Evolutionary conservation across 352 stramenopile species (phyloP).

Genomic region (Phytophthora sp.): DNA sequence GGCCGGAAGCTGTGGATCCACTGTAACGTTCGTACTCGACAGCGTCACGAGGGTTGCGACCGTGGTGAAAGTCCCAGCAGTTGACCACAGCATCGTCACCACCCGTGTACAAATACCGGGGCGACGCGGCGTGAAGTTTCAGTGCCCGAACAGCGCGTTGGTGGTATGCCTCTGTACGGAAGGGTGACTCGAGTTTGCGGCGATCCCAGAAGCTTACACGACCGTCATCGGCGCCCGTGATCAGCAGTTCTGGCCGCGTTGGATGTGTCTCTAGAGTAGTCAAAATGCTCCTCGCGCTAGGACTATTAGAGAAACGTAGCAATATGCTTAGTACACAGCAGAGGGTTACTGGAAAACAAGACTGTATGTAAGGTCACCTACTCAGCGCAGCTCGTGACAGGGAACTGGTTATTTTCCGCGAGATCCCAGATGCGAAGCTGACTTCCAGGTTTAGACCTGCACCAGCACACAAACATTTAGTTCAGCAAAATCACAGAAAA

Average conservation of each 20-base stretch:
- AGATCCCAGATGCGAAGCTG: conserved; percentile 85
- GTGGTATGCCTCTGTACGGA: conserved; percentile 72
- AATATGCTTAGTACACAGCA: too few relatives aligned
- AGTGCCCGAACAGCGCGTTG: conserved; percentile 67
- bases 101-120: conserved; percentile 70
- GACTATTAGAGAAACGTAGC: conserved; percentile 9
- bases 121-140: conserved; percentile 67
- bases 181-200: conserved; percentile 65
- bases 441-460: conserved; percentile 53
- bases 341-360: not conserved
- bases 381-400: conserved; percentile 57
- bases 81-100: conserved; percentile 70
- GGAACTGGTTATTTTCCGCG: conserved; percentile 56
- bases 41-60: conserved; percentile 42
- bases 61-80: conserved; percentile 77
- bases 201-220: conserved; percentile 79
- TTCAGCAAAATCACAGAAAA: not conserved
- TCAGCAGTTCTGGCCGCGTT: conserved; percentile 75
- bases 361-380: conserved; percentile 32
- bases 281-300: conserved; percentile 45
- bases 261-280: conserved; percentile 77
- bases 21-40: conserved; percentile 66
- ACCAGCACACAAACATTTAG: not conserved
- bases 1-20: not conserved
- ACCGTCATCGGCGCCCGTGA: conserved; percentile 75